Base-by-base conservation (phyloP, 164 flowering plant genomes). In the Sextonia rubra region DNA sequence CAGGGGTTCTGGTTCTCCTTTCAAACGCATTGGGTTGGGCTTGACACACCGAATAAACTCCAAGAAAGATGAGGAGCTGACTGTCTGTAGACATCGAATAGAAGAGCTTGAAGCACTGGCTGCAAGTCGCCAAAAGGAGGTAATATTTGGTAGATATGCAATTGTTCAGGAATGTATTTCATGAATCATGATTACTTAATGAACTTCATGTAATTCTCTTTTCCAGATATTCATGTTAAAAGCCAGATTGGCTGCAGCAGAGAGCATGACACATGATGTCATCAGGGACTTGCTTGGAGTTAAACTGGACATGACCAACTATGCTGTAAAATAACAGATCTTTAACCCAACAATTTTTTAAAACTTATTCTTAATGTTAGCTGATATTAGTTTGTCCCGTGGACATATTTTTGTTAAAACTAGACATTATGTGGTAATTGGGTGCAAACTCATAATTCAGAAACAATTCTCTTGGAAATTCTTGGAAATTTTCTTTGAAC, bases 211-310 rank as follows among this genome's bases (percentile, higher is more conserved):
- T 0, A 12, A 22, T 26, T 37, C 47, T 73, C 37, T 77, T 66
- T 81, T 74, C 47, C 89, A 96, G 99, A 92, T 96, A 82, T 93
- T 96, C 79, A 68, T 85, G 79, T 74, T 96, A 83, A 90, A 96
- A 71, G 76, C 97, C 18, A 93, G 90, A 84, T 73, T 96, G 67
- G 99, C 99, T 71, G 74, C 88, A 64, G 90, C 97, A 49, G 99
- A 93, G 72, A 96, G 99, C 86, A 96, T 96, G 99, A 93, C 97
- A 8, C 99, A 96, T 85, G 98, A 96, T 83, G 97, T 96, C 24
- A 86, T 91, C 47, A 91, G 98, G 69, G 99, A 93, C 80, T 76
- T 96, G 71, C 78, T 96, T 26, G 98, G 97, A 69, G 85, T 96
- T 52, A 96, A 93, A 82, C 75, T 88, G 81, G 96, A 96, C 71